These are phyloP conservation scores for Chlamydomonas sp. DNA, from an alignment of 139 green algal species.

Conservation along the genomic window DNA sequence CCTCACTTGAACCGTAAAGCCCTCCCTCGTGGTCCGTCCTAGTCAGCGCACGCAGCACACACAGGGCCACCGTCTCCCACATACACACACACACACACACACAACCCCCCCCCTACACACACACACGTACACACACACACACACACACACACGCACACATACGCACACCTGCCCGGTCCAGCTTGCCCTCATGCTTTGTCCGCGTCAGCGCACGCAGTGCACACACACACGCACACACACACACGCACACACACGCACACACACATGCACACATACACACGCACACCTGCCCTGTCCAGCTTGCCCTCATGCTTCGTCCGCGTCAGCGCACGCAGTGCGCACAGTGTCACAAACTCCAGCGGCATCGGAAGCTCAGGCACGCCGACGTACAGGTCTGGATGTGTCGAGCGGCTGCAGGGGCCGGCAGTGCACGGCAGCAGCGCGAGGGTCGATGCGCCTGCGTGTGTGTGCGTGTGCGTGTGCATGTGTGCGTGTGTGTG, in stretches of 20 bases:
- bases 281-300: slow-evolving; percentile 17
- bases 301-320: slow-evolving; percentile 21
- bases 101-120: background rate
- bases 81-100: slow-evolving; percentile 7
- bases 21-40: no score
- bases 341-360: slow-evolving; percentile 43
- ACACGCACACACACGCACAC: background rate
- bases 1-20: no score
- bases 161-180: no score
- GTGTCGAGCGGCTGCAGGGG: background rate
- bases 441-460: slow-evolving; percentile 13
- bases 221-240: background rate
- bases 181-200: no score
- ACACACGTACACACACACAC: background rate
- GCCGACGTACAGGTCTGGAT: slow-evolving; percentile 22
- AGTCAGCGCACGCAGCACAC: no score
- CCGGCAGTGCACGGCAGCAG: slow-evolving; percentile 9
- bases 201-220: no score
- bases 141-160: background rate
- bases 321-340: slow-evolving; percentile 37
- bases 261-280: background rate
- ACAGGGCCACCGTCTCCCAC: background rate
- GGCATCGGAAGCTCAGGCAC: slow-evolving; percentile 38
- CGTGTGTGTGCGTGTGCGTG: background rate
- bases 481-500: background rate